These are phyloP conservation scores for Dioscorea alata DNA, from an alignment of 106 monocot species.

Conservation along the genomic window DNA sequence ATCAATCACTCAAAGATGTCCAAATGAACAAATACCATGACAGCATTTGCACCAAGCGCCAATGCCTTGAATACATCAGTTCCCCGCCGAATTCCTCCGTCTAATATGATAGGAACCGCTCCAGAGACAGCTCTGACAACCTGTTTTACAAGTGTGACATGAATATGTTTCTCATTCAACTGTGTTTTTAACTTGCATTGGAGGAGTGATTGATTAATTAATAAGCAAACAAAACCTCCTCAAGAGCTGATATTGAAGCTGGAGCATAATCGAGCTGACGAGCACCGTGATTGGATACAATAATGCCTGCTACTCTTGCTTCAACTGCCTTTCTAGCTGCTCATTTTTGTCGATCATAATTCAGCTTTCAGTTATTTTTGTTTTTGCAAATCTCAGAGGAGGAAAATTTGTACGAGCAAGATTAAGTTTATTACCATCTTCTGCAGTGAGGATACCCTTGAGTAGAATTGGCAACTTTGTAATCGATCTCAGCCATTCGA, in stretches of 20 bases:
- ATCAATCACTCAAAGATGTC: not conserved
- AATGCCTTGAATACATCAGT: slow-evolving; percentile 86
- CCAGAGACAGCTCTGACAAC: slow-evolving; percentile 68
- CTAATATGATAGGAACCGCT: slow-evolving; percentile 68
- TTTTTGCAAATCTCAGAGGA: not conserved
- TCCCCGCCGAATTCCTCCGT: slow-evolving; percentile 79
- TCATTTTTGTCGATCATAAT: slow-evolving; percentile 1
- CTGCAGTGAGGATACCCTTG: slow-evolving; percentile 71
- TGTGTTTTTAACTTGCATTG: not conserved
- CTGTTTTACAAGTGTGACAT: slow-evolving; percentile 14
- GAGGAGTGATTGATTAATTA: not conserved
- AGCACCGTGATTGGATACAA: slow-evolving; percentile 88
- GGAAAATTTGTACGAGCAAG: no score
- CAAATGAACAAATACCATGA: slow-evolving; percentile 32
- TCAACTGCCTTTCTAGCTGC: slow-evolving; percentile 60
- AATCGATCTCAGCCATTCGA: slow-evolving; percentile 68
- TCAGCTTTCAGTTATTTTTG: not conserved
- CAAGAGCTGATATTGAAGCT: slow-evolving; percentile 67
- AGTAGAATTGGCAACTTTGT: slow-evolving; percentile 66
- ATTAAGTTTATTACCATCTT: slow-evolving; percentile 45
- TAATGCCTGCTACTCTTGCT: slow-evolving; percentile 59
- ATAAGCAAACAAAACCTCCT: slow-evolving; percentile 51
- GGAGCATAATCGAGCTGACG: slow-evolving; percentile 84
- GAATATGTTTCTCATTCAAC: not conserved
- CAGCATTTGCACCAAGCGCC: slow-evolving; percentile 71